These are phyloP conservation scores for Mycotypha africana DNA, from an alignment of 371 early-diverging fungal genomes.

Conservation along the genomic window DNA sequence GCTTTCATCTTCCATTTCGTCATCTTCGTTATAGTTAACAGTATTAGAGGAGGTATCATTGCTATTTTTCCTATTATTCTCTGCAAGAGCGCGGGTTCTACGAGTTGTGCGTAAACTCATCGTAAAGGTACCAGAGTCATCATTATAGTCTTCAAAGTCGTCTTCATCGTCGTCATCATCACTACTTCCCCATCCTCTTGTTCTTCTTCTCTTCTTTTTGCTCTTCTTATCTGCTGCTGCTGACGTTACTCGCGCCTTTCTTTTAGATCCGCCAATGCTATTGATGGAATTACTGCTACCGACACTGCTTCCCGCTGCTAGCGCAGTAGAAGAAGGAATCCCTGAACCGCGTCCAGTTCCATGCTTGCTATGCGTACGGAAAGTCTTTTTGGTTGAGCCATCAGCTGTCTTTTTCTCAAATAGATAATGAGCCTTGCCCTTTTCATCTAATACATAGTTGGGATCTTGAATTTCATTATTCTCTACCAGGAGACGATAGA, in stretches of 20 bases:
- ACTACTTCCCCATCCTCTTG: conserved; percentile 19
- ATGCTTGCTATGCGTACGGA: conserved; percentile 70
- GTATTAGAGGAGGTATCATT: conserved; percentile 3
- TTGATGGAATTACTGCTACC: background rate
- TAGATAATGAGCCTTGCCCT: conserved; percentile 84
- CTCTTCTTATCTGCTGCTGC: background rate
- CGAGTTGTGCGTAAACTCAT: conserved; percentile 33
- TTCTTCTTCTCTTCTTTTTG: conserved; percentile 37
- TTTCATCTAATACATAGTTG: conserved; percentile 84
- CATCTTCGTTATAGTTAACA: conserved; percentile 11
- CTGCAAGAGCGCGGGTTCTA: conserved; percentile 12
- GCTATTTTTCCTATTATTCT: background rate
- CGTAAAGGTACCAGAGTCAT: conserved; percentile 61
- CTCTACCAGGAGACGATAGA: conserved; percentile 83
- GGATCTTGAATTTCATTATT: conserved; percentile 81
- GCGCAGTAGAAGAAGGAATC: conserved; percentile 10
- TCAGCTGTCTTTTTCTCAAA: conserved; percentile 79
- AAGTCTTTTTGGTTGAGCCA: conserved; percentile 72
- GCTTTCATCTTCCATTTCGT: conserved; percentile 15
- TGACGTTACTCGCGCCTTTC: conserved; percentile 17
- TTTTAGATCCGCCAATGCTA: too few species aligned
- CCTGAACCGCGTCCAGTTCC: conserved; percentile 16
- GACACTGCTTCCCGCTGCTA: background rate
- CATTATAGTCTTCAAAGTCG: conserved; percentile 52
- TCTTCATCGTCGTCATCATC: conserved; percentile 52